phyloP scores from a whole-genome alignment of 805 yeast species.

The Nakazawaea wyomingensis region DNA sequence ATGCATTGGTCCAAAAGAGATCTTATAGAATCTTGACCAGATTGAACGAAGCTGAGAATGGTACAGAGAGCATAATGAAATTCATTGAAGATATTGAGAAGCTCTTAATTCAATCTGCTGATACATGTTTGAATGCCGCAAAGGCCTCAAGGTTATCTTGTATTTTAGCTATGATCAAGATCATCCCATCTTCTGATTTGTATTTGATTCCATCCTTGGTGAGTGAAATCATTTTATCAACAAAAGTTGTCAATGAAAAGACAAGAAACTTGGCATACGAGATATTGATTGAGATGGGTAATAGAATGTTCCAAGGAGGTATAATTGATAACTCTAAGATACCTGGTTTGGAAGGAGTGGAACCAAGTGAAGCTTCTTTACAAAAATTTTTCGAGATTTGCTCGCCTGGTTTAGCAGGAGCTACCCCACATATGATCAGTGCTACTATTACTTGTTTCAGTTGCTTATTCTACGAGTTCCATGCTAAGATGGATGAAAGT shows the following conservation, averaged over 20 bases:
- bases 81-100: constrained; percentile 56
- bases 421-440: constrained; percentile 91
- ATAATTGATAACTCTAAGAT: constrained; percentile 65
- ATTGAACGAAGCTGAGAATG: constrained; percentile 64
- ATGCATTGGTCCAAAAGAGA: constrained; percentile 80
- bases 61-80: constrained; percentile 45
- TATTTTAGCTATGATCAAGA: constrained; percentile 50
- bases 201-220: constrained; percentile 75
- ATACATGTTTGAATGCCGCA: constrained; percentile 62
- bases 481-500: constrained; percentile 53
- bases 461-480: constrained; percentile 82
- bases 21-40: constrained; percentile 74
- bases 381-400: constrained; percentile 88
- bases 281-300: constrained; percentile 74
- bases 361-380: constrained; percentile 63
- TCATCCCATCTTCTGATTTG: constrained; percentile 60
- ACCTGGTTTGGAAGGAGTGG: constrained; percentile 62
- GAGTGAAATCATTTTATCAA: constrained; percentile 84
- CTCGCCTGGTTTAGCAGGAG: constrained; percentile 93
- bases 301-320: constrained; percentile 59
- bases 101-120: constrained; percentile 53
- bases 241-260: constrained; percentile 91
- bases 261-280: constrained; percentile 78
- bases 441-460: constrained; percentile 92
- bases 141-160: constrained; percentile 76